These are phyloP conservation scores for Pezicula rhizophila DNA, from an alignment of 2,329 filamentous ascomycete genomes.

Conservation along the genomic window DNA sequence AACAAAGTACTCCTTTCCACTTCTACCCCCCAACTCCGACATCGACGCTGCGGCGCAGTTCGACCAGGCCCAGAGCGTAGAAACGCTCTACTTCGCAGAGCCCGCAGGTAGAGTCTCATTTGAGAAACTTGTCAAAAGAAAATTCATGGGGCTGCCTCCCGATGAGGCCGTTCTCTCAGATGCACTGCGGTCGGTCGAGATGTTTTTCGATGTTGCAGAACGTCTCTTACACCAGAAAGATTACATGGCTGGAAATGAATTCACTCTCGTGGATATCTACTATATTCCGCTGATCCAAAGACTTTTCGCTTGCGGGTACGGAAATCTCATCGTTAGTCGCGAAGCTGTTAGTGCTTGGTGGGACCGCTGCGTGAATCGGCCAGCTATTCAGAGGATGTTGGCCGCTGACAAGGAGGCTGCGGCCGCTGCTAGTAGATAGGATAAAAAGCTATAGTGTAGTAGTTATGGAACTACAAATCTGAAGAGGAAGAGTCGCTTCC, in stretches of 20 bases:
- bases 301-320: slow-evolving; percentile 35
- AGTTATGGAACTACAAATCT: no score
- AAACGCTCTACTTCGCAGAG: slow-evolving; percentile 38
- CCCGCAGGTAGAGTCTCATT: slow-evolving; percentile 37
- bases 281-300: slow-evolving; percentile 40
- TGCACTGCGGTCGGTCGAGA: slow-evolving; percentile 31
- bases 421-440: no score
- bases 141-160: slow-evolving; percentile 35
- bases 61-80: slow-evolving; percentile 36
- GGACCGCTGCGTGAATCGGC: slow-evolving; percentile 13
- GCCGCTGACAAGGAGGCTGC: no score
- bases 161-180: slow-evolving; percentile 34
- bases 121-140: slow-evolving; percentile 40
- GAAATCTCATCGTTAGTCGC: slow-evolving; percentile 30
- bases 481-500: no score
- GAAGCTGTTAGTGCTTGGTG: slow-evolving; percentile 36
- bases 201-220: slow-evolving; percentile 39
- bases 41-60: slow-evolving; percentile 35
- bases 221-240: slow-evolving; percentile 30
- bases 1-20: slow-evolving; percentile 38
- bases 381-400: no score
- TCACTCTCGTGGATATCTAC: slow-evolving; percentile 40
- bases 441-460: no score
- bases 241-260: slow-evolving; percentile 39
- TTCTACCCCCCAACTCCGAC: slow-evolving; percentile 34